A percentile compares a stretch with the other conserved stretches of the same genome.
Conservation (phyloP, 1,139 yeast genomes). For the Kazachstania sp. region DNA sequence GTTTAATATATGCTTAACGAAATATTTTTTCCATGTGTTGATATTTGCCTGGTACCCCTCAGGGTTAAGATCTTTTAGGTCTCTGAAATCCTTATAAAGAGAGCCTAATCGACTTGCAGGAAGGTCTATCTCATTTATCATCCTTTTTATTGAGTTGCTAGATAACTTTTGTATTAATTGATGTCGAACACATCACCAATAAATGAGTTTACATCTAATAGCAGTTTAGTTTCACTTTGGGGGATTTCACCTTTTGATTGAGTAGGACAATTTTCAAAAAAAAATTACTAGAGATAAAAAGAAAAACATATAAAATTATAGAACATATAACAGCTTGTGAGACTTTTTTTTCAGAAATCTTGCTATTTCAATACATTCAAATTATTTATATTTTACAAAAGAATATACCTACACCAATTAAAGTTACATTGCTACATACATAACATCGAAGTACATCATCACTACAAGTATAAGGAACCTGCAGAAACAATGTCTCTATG, state of each 20-base stretch:
- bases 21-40: constrained; percentile 44
- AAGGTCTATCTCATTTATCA: constrained; percentile 6
- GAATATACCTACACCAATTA: not conserved
- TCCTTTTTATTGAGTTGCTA: not conserved
- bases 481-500: constrained; percentile 97
- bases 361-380: no score
- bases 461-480: constrained; percentile 58
- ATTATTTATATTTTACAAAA: not conserved
- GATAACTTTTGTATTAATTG: no score
- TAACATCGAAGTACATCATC: not conserved
- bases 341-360: no score
- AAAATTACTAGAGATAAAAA: no score
- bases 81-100: constrained; percentile 52
- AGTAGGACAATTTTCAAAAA: no score
- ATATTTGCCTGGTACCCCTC: constrained; percentile 67
- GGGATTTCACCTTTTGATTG: no score
- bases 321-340: no score
- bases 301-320: no score
- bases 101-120: constrained; percentile 47
- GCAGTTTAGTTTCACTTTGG: no score
- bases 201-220: no score
- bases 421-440: not conserved
- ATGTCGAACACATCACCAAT: no score
- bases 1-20: constrained; percentile 20
- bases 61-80: constrained; percentile 44